Conservation (phyloP, 2,329 filamentous ascomycete species). For the Verticillium klebahnii region DNA sequence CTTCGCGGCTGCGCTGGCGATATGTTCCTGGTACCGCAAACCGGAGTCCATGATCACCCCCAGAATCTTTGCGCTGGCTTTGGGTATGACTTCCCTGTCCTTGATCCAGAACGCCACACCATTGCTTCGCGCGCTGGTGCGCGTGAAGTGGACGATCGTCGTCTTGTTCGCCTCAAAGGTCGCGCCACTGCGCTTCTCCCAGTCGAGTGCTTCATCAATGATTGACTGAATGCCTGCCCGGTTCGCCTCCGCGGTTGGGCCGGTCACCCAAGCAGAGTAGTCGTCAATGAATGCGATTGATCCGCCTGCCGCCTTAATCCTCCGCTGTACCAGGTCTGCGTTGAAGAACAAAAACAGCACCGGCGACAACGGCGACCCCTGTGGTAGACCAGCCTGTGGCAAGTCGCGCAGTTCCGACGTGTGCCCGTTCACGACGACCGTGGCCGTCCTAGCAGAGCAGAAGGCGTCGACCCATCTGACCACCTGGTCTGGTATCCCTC, state of each 20-base stretch:
- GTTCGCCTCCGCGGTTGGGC: conserved; percentile 4
- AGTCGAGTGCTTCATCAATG: conserved; percentile 15
- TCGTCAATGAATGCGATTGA: conserved; percentile 14
- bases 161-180: conserved; percentile 20
- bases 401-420: conserved; percentile 10
- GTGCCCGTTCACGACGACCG: conserved; percentile 16
- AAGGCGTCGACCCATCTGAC: conserved; percentile 17
- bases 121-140: background rate
- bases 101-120: background rate
- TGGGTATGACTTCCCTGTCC: background rate
- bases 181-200: conserved; percentile 17
- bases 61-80: conserved; percentile 10
- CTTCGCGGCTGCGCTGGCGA: conserved; percentile 8
- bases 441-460: conserved; percentile 17
- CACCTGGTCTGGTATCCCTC: conserved; percentile 15
- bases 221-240: conserved; percentile 15
- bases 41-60: conserved; percentile 15
- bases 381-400: conserved; percentile 19
- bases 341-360: conserved; percentile 29
- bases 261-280: background rate
- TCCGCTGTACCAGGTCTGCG: conserved; percentile 3
- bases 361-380: conserved; percentile 28
- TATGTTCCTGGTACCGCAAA: conserved; percentile 8
- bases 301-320: conserved; percentile 20
- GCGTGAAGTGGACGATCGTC: conserved; percentile 11